Conservation (phyloP, 108 stramenopile species). For the Poteriospumella lacustris region DNA sequence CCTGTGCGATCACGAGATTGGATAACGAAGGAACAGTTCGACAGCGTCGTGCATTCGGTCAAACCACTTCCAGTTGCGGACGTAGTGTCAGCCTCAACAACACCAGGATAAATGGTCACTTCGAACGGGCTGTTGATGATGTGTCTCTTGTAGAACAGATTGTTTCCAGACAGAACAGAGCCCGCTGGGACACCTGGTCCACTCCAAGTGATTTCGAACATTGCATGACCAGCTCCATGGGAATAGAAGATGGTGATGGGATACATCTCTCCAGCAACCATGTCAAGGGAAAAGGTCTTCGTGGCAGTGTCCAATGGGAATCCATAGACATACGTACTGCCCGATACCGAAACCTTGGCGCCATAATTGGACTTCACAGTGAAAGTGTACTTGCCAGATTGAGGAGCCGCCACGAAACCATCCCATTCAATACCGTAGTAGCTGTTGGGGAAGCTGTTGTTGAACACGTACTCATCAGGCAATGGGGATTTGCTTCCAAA, state of each 20-base stretch:
- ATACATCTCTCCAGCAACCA: slow-evolving; percentile 45
- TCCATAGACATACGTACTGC: slow-evolving; percentile 47
- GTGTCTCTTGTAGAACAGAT: slow-evolving; percentile 58
- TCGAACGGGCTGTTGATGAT: slow-evolving; percentile 40
- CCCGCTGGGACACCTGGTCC: slow-evolving; percentile 2
- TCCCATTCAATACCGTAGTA: slow-evolving; percentile 64
- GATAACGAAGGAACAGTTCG: slow-evolving; percentile 56
- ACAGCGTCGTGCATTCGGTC: slow-evolving; percentile 33
- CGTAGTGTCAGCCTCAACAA: slow-evolving; percentile 36
- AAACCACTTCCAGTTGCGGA: slow-evolving; percentile 57
- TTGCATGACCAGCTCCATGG: slow-evolving; percentile 29
- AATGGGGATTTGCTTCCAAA: slow-evolving; percentile 63
- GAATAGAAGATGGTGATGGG: slow-evolving; percentile 52
- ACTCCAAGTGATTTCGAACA: slow-evolving; percentile 3
- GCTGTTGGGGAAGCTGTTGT: slow-evolving; percentile 58
- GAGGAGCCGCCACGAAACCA: slow-evolving; percentile 53
- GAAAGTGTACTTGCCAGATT: slow-evolving; percentile 50
- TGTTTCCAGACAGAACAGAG: not conserved
- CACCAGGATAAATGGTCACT: slow-evolving; percentile 48
- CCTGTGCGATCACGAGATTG: slow-evolving; percentile 51
- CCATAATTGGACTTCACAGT: slow-evolving; percentile 45
- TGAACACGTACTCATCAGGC: slow-evolving; percentile 22
- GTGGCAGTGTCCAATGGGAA: slow-evolving; percentile 19
- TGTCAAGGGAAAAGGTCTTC: slow-evolving; percentile 26
- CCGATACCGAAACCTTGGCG: slow-evolving; percentile 49